Evolutionary conservation across 2,329 filamentous ascomycete species (phyloP).

Genomic region (Keithomyces neogunnii): DNA sequence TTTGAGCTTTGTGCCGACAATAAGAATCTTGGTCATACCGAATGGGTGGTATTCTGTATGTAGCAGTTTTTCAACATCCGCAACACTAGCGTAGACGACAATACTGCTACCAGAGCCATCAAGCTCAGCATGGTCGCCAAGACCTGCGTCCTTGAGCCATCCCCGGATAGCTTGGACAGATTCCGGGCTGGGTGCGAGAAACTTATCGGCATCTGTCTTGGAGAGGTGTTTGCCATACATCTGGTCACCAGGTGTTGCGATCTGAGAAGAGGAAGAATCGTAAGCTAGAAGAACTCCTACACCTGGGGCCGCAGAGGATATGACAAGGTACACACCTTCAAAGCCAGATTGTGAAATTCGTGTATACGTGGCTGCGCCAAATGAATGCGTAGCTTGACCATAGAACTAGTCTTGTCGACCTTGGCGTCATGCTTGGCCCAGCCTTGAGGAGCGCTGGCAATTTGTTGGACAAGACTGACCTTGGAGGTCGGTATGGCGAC

Average conservation of each 20-base stretch:
- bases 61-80: slow-evolving; percentile 3
- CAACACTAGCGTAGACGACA: slow-evolving; percentile 2
- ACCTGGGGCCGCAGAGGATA: background rate
- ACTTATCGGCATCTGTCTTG: slow-evolving; percentile 3
- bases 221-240: slow-evolving; percentile 7
- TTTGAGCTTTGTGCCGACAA: too few species aligned
- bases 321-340: slow-evolving; percentile 1
- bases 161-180: slow-evolving; percentile 1
- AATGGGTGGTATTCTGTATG: slow-evolving; percentile 1
- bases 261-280: background rate
- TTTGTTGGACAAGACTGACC: slow-evolving; percentile 1
- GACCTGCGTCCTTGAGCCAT: slow-evolving; percentile 3
- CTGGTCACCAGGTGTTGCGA: slow-evolving; percentile 5
- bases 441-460: slow-evolving; percentile 2
- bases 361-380: slow-evolving; percentile 4
- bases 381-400: slow-evolving; percentile 4
- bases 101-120: background rate
- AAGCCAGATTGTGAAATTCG: slow-evolving; percentile 4
- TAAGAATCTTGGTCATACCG: background rate
- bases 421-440: background rate
- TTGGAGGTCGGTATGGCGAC: background rate
- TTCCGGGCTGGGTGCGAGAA: slow-evolving; percentile 2
- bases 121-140: background rate
- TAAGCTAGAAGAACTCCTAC: background rate
- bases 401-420: slow-evolving; percentile 1